Percentiles rank a stretch among this genome's conserved stretches.
Conservation (phyloP, 2,329 filamentous ascomycete genomes). For the Alternaria sp. region DNA sequence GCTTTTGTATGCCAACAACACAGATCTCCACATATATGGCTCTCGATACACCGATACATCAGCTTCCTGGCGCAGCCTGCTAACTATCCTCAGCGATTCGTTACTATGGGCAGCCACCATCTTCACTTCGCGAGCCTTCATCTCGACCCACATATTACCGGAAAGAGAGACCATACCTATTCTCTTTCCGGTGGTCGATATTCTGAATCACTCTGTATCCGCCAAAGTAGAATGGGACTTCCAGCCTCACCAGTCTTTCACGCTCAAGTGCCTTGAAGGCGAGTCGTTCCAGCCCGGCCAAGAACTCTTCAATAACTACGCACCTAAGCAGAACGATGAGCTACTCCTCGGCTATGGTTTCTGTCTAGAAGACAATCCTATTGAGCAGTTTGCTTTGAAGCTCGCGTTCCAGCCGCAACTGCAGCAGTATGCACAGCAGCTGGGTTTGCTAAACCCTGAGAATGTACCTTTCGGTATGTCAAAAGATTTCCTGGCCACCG, state of each 20-base stretch:
- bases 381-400: slow-evolving; percentile 54
- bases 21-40: background rate
- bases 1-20: background rate
- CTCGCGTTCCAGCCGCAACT: slow-evolving; percentile 49
- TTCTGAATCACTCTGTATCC: slow-evolving; percentile 55
- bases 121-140: slow-evolving; percentile 59
- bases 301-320: slow-evolving; percentile 62
- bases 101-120: slow-evolving; percentile 60
- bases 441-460: slow-evolving; percentile 18
- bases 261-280: slow-evolving; percentile 47
- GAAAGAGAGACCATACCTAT: slow-evolving; percentile 43
- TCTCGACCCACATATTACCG: slow-evolving; percentile 48
- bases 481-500: slow-evolving; percentile 21
- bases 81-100: slow-evolving; percentile 49
- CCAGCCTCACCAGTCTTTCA: slow-evolving; percentile 41
- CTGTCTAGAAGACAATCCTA: slow-evolving; percentile 54
- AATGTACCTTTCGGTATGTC: slow-evolving; percentile 38
- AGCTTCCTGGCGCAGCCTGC: slow-evolving; percentile 7
- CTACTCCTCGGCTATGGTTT: slow-evolving; percentile 61
- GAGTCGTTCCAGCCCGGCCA: slow-evolving; percentile 44
- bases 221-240: slow-evolving; percentile 57
- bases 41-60: background rate
- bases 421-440: slow-evolving; percentile 23
- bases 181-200: slow-evolving; percentile 59
- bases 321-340: slow-evolving; percentile 60